Evolutionary conservation across 139 green algal species (phyloP).

Genomic region (Chloropicon primus): DNA sequence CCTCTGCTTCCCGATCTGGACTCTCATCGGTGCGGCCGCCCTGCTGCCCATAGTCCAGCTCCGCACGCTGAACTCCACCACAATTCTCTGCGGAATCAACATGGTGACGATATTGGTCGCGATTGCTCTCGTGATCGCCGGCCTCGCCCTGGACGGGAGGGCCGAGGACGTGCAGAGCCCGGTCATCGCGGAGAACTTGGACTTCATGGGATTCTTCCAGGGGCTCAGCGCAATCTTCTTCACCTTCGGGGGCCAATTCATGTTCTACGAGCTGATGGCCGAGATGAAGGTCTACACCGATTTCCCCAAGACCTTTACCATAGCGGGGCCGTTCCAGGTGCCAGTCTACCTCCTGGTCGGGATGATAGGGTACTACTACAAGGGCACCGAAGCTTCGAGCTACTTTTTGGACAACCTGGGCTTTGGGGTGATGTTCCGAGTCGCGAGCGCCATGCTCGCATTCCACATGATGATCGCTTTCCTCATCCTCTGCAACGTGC

Average conservation of each 20-base stretch:
- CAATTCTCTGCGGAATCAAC: not conserved
- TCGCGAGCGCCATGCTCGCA: not conserved
- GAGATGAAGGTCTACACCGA: not conserved
- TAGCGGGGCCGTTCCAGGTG: not conserved
- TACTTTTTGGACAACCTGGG: not conserved
- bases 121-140: not conserved
- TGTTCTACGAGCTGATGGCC: not conserved
- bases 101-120: not conserved
- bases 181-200: not conserved
- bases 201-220: not conserved
- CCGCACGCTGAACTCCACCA: not conserved
- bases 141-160: not conserved
- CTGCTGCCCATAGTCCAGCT: not conserved
- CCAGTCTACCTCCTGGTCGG: not conserved
- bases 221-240: not conserved
- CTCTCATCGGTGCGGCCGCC: not conserved
- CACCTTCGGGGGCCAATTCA: not conserved
- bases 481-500: not conserved
- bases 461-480: not conserved
- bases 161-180: not conserved
- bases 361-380: not conserved
- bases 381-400: not conserved
- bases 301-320: not conserved
- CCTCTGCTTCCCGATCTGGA: not conserved
- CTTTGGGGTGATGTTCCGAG: not conserved